Percentiles rank a stretch among this genome's conserved stretches.
phyloP scores from a whole-genome alignment of 495 filamentous ascomycete genomes.

The Tetracladium marchalianum region DNA sequence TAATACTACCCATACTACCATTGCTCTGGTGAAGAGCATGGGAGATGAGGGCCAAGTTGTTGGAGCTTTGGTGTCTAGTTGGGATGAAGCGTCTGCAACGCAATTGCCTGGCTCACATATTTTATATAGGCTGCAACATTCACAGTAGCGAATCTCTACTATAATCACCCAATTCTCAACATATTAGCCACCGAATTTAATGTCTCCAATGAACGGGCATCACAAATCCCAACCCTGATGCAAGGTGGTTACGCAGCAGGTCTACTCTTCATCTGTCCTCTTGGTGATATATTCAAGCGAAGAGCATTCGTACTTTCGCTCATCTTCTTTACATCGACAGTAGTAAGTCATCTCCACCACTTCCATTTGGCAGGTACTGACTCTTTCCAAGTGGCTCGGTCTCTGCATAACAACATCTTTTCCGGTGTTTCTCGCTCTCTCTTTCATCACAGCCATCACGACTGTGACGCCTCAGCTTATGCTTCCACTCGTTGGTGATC shows the following conservation, averaged over 20 bases:
- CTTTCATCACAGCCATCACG: slow-evolving; percentile 59
- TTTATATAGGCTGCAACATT: slow-evolving; percentile 25
- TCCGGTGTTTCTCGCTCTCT: slow-evolving; percentile 52
- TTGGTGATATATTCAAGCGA: slow-evolving; percentile 65
- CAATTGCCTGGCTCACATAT: slow-evolving; percentile 1
- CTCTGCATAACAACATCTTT: slow-evolving; percentile 62
- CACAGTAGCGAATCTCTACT: slow-evolving; percentile 60
- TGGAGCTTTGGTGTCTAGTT: too few species aligned
- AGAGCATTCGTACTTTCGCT: slow-evolving; percentile 59
- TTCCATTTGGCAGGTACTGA: background rate
- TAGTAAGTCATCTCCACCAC: slow-evolving; percentile 32
- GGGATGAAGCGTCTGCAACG: too few species aligned
- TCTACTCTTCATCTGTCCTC: slow-evolving; percentile 64
- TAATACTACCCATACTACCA: background rate
- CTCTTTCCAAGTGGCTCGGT: slow-evolving; percentile 42
- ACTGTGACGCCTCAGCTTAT: slow-evolving; percentile 82
- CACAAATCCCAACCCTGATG: slow-evolving; percentile 61
- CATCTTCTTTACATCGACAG: slow-evolving; percentile 53
- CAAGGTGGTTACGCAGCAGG: slow-evolving; percentile 76
- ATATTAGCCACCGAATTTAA: slow-evolving; percentile 48
- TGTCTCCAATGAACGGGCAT: slow-evolving; percentile 42
- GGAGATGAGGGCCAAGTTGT: too few species aligned
- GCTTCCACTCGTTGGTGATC: slow-evolving; percentile 75
- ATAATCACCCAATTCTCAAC: slow-evolving; percentile 56
- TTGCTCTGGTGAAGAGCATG: slow-evolving; percentile 30